Base-by-base conservation (phyloP, 441 rosid species). In the Pelargonium citronellum region DNA sequence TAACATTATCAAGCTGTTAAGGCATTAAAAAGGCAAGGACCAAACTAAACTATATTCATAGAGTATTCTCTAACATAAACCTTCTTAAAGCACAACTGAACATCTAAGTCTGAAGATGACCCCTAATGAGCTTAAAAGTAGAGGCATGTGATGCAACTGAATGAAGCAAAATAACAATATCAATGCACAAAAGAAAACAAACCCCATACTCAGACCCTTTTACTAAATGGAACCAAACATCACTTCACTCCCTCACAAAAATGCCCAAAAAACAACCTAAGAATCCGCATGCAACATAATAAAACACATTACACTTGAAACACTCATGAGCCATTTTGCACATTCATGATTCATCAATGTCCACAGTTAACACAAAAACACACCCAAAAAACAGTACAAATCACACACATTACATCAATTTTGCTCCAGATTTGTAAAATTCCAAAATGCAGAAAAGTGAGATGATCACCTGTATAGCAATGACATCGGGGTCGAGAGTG, bases 401-500 rank as follows among this genome's bases (percentile, higher is more conserved):
- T 44, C 47, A 60, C 60, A 22, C 22, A 69, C 58, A 73, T 69
- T 37, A 64, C 16, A 63, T 37, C 44, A 13, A 64, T 64, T 64
- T 64, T 7, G 20, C 19, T 16, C 58, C 47, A 62, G 51, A n/a
- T 66, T 44, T 16, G 47, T 44, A 27, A 37, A 34, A 22, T 5
- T 34, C 5, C 64, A 72, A 20, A 62, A 22, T 47, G 10, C 22
- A 70, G 62, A 55, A 57, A 67, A 67, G 17, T 27, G 43, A 65
- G 49, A 53, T 3, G 20, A 53, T 34, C 66, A 91, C 98, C 92
- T 92, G 98, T 71, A 95, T 9, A 57, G 90, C 96, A 69, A 95
- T 91, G 86, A 89, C 86, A 78, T 92, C 95, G 15, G 99, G 95
- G 72, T 95, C 92, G 60, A 88, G 80, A 47, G 65, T 74, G 57